phyloP scores from a whole-genome alignment of 2,329 filamentous ascomycete species.

The Scedosporium apiospermum region DNA sequence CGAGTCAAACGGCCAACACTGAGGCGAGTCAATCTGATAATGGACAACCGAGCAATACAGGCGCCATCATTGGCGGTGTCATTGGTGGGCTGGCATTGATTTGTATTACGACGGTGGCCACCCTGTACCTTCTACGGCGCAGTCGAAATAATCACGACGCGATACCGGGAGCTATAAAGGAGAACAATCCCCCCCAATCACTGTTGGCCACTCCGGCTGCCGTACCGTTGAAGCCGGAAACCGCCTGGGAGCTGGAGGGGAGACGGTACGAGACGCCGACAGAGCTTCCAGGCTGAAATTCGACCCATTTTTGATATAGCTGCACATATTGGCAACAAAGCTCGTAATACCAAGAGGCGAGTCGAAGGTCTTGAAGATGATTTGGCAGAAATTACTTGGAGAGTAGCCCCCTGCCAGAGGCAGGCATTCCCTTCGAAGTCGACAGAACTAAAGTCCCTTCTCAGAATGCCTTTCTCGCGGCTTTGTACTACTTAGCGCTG shows the following conservation, averaged over 20 bases:
- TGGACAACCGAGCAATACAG: constrained; percentile 15
- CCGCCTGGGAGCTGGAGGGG: background rate
- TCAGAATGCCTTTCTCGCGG: too few relatives aligned
- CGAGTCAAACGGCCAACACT: too few relatives aligned
- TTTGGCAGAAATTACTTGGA: too few relatives aligned
- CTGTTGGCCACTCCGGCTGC: background rate
- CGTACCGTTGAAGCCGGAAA: background rate
- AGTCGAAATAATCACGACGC: background rate
- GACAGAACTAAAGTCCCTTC: too few relatives aligned
- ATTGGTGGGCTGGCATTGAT: constrained; percentile 24
- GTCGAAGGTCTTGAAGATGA: too few relatives aligned
- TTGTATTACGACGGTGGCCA: constrained; percentile 17
- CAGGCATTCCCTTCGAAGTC: too few relatives aligned
- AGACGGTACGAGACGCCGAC: background rate
- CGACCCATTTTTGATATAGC: background rate
- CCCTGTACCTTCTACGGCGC: constrained; percentile 11
- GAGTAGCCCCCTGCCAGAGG: too few relatives aligned
- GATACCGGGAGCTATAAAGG: background rate
- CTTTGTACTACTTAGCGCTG: too few relatives aligned
- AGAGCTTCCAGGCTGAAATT: background rate
- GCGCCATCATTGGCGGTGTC: constrained; percentile 23
- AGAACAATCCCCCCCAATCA: background rate
- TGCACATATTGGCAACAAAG: too few relatives aligned
- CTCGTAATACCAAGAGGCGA: too few relatives aligned
- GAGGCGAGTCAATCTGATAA: background rate